Evolutionary conservation across 1,284 basidiomycete species (phyloP), one percentile per base, ranked within the genome.

Genomic region (Trichosporon faecale): DNA sequence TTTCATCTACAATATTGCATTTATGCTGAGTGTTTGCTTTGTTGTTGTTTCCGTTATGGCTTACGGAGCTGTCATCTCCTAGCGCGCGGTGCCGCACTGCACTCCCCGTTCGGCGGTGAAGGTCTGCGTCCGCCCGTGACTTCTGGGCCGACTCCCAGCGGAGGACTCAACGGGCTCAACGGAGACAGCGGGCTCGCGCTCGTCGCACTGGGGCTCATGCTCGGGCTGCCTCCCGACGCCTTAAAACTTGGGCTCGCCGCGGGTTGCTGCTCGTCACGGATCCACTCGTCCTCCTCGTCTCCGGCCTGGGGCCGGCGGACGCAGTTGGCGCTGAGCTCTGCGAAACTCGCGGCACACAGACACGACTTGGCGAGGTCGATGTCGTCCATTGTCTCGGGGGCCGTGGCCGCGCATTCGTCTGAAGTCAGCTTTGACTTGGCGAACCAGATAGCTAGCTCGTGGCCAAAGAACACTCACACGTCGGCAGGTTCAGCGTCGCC

Each of bases 331-430:
- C 76, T 74, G 12, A 80, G 70, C 64, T 80, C 78, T 9, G 75
- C 78, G 64, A 82, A 80, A 7, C 74, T 73, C 8, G 64, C 66
- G 11, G 76, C 76, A 67, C 80, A 82, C 70, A 76, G 76, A 52
- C 80, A 82, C 25, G 65, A 66, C 37, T 76, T 71, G 16, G 68
- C 67, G 5, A 68, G 73, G 70, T 57, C 76, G 72, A 52, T 35
- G 29, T 72, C 70, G 68, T 78, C 73, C 60, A 78, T 69, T 4
- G 57, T 35, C 12, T 67, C 23, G 1, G 57, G 68, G 5, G 73
- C 12, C 25, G 67, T 64, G 12, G 69, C 67, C 4, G 73, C 74
- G 18, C 61, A 66, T 44, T 72, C 69, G 68, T 75, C 74, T 73
- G 68, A 21, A 0, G 66, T 70, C 55, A 68, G 65, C 65, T 46